Evolutionary conservation across 2,329 filamentous ascomycete species (phyloP).

Genomic region (Fusarium armeniacum): DNA sequence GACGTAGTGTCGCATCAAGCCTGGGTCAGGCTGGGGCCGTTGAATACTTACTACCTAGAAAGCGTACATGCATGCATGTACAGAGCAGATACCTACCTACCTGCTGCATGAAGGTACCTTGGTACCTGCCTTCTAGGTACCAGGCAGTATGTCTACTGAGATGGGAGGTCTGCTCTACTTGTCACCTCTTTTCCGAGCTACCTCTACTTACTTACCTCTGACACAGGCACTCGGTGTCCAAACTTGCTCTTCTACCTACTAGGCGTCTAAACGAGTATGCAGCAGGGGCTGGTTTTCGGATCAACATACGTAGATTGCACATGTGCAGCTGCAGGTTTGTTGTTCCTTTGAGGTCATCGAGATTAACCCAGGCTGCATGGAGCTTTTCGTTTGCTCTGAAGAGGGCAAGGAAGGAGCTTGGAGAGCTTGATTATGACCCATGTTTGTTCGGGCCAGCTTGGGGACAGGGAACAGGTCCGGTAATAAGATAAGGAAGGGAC

Average conservation of each 20-base stretch:
- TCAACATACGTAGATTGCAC: slow-evolving; percentile 14
- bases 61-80: slow-evolving; percentile 1
- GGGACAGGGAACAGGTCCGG: slow-evolving; percentile 17
- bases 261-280: not conserved
- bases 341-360: slow-evolving; percentile 23
- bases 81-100: not conserved
- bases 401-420: slow-evolving; percentile 26
- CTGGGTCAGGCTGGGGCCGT: slow-evolving; percentile 26
- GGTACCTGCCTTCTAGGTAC: not conserved
- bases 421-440: slow-evolving; percentile 29
- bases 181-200: not conserved
- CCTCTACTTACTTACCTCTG: not conserved
- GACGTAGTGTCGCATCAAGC: slow-evolving; percentile 36
- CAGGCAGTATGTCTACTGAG: slow-evolving; percentile 19
- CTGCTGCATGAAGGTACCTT: not conserved
- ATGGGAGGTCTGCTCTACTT: slow-evolving; percentile 15
- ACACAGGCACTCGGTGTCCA: not conserved
- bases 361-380: slow-evolving; percentile 8
- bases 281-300: not conserved
- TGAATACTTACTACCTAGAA: slow-evolving; percentile 13
- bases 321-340: slow-evolving; percentile 7
- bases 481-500: slow-evolving; percentile 33
- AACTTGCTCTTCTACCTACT: not conserved
- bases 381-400: slow-evolving; percentile 21
- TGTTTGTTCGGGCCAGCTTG: slow-evolving; percentile 13